Evolutionary conservation across 129 eudicot genomes (phyloP).

Genomic region (Centrapalus pauciflorus): DNA sequence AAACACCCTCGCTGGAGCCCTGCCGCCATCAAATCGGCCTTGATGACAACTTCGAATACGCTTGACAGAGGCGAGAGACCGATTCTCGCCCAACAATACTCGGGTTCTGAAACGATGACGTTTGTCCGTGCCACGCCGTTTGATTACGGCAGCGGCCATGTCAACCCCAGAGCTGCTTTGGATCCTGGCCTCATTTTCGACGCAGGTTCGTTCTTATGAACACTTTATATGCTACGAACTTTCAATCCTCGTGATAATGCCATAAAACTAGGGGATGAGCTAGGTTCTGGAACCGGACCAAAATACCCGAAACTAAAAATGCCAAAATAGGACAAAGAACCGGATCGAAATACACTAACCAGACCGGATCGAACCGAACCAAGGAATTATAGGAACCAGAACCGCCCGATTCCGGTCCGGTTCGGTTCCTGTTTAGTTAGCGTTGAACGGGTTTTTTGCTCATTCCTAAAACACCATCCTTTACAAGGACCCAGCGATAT

Average conservation of each 20-base stretch:
- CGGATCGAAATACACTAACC: too few species aligned
- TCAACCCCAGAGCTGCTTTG: conserved; percentile 85
- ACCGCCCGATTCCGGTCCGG: too few species aligned
- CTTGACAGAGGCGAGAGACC: conserved; percentile 82
- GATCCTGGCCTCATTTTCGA: conserved; percentile 94
- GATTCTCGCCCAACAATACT: conserved; percentile 85
- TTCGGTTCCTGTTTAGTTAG: too few species aligned
- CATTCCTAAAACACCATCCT: not conserved
- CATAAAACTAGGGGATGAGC: too few species aligned
- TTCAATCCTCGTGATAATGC: not conserved
- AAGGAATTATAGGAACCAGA: too few species aligned
- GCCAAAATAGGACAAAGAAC: too few species aligned
- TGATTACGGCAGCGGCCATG: conserved; percentile 99
- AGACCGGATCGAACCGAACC: too few species aligned
- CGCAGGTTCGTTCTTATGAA: conserved; percentile 57
- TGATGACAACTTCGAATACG: conserved; percentile 89
- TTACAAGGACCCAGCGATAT: not conserved
- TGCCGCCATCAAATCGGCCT: conserved; percentile 93
- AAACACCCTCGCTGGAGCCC: conserved; percentile 97
- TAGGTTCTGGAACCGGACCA: too few species aligned
- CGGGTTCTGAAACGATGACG: conserved; percentile 72
- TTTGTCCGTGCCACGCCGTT: conserved; percentile 87
- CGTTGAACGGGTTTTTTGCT: too few species aligned
- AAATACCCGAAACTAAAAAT: too few species aligned
- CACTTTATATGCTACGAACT: not conserved